Evolutionary conservation across 345 rosid species (phyloP).

Genomic region (Rhodomyrtus tomentosa): DNA sequence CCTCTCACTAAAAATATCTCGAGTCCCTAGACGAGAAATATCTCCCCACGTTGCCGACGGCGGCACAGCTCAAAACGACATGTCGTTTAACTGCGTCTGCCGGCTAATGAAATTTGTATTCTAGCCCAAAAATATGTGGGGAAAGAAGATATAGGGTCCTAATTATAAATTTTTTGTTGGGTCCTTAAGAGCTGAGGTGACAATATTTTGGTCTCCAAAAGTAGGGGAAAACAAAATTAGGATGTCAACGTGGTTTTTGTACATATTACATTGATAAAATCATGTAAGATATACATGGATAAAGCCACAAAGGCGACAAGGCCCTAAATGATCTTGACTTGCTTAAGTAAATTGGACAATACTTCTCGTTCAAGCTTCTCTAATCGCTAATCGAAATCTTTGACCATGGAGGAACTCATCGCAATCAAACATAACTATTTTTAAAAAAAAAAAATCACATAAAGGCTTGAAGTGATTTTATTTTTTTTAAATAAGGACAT

Average conservation of each 20-base stretch:
- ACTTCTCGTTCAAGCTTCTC: neutral
- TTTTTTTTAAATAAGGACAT: no score
- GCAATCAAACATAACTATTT: neutral
- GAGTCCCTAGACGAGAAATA: neutral
- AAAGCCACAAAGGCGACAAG: neutral
- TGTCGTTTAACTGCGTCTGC: neutral
- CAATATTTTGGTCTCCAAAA: neutral
- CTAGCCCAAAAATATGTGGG: neutral
- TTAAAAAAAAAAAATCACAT: no score
- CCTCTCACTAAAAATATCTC: neutral
- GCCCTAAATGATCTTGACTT: neutral
- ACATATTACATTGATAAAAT: neutral
- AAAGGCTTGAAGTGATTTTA: no score
- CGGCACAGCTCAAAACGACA: neutral
- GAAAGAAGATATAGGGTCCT: neutral
- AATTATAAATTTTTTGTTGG: neutral
- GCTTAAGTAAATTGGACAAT: neutral
- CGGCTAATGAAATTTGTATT: neutral
- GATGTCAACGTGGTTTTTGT: neutral
- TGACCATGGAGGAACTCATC: neutral
- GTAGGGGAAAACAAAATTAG: neutral
- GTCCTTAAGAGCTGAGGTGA: neutral
- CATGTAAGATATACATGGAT: neutral
- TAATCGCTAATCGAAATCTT: neutral
- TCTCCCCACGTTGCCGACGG: neutral